Evolutionary conservation across 2,329 filamentous ascomycete species (phyloP).

Genomic region (Blastomyces silverae): DNA sequence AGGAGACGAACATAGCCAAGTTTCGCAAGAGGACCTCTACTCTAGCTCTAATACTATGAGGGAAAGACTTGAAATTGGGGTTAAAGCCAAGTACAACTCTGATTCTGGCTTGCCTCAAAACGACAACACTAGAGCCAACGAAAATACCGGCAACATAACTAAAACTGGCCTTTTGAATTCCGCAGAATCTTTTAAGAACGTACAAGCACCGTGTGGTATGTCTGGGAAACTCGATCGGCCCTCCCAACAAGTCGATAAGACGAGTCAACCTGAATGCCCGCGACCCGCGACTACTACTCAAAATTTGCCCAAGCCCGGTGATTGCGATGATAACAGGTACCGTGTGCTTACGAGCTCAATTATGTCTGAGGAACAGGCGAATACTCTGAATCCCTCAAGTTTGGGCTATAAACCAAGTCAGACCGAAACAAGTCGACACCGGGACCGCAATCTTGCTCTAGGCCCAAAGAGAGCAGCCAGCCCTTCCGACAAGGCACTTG

Average conservation of each 20-base stretch:
- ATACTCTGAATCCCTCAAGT: background rate
- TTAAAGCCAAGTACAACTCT: background rate
- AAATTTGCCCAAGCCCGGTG: background rate
- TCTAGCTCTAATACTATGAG: background rate
- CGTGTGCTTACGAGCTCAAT: background rate
- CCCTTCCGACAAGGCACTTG: slow-evolving; percentile 37
- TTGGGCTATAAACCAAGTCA: background rate
- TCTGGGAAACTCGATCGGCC: background rate
- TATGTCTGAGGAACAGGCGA: background rate
- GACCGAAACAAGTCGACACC: background rate
- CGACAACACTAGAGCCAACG: background rate
- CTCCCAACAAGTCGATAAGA: background rate
- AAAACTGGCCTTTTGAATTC: background rate
- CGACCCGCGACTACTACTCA: background rate
- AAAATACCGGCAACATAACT: background rate
- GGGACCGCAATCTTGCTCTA: background rate
- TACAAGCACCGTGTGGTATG: too few relatives aligned
- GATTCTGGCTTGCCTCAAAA: background rate
- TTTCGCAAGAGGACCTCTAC: background rate
- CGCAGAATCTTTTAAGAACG: background rate
- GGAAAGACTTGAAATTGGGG: background rate
- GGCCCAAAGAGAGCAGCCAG: slow-evolving; percentile 27
- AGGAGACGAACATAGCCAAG: background rate
- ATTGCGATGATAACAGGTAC: background rate
- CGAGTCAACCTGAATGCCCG: background rate